Base-by-base conservation (phyloP, 371 early-diverging fungal genomes). In the Mucor saturninus region DNA sequence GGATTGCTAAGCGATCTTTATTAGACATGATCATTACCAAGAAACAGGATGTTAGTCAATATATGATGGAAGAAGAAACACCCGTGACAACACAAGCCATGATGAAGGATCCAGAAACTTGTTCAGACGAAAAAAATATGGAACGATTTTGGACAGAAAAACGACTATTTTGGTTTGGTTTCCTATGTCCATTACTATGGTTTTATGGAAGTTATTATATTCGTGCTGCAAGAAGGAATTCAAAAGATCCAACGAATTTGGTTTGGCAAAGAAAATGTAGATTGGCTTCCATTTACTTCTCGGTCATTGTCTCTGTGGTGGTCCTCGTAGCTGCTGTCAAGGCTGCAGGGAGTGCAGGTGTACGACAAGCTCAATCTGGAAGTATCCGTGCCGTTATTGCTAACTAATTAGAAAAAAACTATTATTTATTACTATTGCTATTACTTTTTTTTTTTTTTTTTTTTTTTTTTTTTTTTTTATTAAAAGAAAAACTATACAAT, bases 211-310 rank as follows among this genome's bases (percentile, higher is more conserved):
- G 68, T 11, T 42, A 62, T 2, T 29, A 56, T 29, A 35, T 57
- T 10, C 51, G 26, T 14, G 48, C 39, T 0, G 40, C 54, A 14
- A 48, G 28, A 6, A 21, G 21, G 21, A 45, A 28, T 2, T 21
- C 9, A 14, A 28, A 42, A 4, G 32, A 45, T n/a, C 14, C 15
- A 1, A 35, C 40, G 4, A 52, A 59, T 11, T 31, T 60, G 6
- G 15, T 32, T 0, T 68, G 68, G 68, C 59, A 59, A 56, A 68
- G 59, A n/a, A 35, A 52, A 13, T 68, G 68, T 32, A 54, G 68
- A 21, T n/a, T 59, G 29, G 68, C 68, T 31, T 40, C 59, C 4
- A 8, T 68, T 28, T 68, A 68, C 29, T 63, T 64, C 13, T 52
- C 63, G 1, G 21, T 63, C 0, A 29, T 55, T 11, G 9, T 56